Conservation (phyloP, 768 basidiomycete genomes). For the Lentinula sp. region DNA sequence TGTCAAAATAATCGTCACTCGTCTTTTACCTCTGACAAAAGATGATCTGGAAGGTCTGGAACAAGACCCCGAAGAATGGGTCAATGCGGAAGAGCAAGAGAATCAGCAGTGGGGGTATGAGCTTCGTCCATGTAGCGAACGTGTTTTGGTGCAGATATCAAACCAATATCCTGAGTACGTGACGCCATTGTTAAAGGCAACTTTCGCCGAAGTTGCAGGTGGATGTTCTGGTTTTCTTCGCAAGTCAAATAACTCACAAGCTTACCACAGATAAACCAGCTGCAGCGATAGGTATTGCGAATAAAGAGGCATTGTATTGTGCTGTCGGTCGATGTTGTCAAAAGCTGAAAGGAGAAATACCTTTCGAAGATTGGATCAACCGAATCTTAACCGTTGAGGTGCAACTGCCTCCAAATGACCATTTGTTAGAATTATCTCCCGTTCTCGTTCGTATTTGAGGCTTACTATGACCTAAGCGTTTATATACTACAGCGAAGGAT, state of each 20-base stretch:
- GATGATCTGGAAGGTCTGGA: slow-evolving; percentile 81
- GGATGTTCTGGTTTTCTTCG: slow-evolving; percentile 13
- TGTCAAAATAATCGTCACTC: slow-evolving; percentile 69
- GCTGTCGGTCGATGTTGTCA: slow-evolving; percentile 79
- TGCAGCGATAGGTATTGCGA: slow-evolving; percentile 53
- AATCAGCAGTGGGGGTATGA: slow-evolving; percentile 93
- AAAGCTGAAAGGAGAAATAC: slow-evolving; percentile 54
- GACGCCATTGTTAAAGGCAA: slow-evolving; percentile 53
- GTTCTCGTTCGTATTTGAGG: not conserved
- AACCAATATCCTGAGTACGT: slow-evolving; percentile 67
- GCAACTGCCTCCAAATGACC: slow-evolving; percentile 37
- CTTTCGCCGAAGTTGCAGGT: slow-evolving; percentile 62
- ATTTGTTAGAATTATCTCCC: slow-evolving; percentile 37
- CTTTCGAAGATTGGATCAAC: slow-evolving; percentile 67
- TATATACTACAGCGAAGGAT: slow-evolving; percentile 92
- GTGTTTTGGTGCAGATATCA: slow-evolving; percentile 80
- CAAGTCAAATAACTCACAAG: not conserved
- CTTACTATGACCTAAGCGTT: slow-evolving; percentile 42
- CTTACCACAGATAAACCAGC: slow-evolving; percentile 35
- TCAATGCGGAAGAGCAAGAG: slow-evolving; percentile 83
- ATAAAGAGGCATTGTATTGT: slow-evolving; percentile 86
- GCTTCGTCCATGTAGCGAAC: slow-evolving; percentile 87
- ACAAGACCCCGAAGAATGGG: slow-evolving; percentile 92
- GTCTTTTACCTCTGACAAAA: slow-evolving; percentile 80
- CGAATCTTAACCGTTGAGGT: slow-evolving; percentile 56